Base-by-base conservation (phyloP, 2,329 filamentous ascomycete species). In the Paramyrothecium sp. region DNA sequence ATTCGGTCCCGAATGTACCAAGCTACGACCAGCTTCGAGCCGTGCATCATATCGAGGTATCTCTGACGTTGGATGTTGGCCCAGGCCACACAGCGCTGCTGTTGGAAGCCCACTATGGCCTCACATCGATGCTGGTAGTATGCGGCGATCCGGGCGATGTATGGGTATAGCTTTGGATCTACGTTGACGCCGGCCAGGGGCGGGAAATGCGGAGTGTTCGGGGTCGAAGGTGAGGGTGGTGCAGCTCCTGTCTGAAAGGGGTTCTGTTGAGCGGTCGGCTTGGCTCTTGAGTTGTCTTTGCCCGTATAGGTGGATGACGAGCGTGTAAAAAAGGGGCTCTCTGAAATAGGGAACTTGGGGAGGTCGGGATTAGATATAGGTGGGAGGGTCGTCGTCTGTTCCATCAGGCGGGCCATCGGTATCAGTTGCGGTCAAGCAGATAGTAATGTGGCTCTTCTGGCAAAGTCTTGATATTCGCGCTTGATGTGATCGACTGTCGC, bases 1-100 rank as follows among this genome's bases (percentile, higher is more conserved):
- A 80, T 78, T 33, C 77, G 75, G 61, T 80, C 78, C 48, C 78
- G 74, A 48, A 79, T 74, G 61, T 81, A 80, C 78, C 78, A 81
- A 13, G 78, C 78, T 33, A 81, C 76, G 3, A 80, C 75, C 21
- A 81, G 65, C 74, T 79, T 80, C 57, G 78, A 76, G 0, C 78
- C 78, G 61, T 78, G 77, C 69, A 75, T 78, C 71, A 77, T 77
- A 59, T 80, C 78, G 65, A 79, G 77, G 61, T 75, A 78, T 63
- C 77, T 75, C 61, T 78, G 75, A 47, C 76, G 73, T 64, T 80
- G 76, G 64, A 75, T 69, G 60, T 68, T 74, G 56, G 77, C 78
- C 78, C 78, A 80, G 7, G 74, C 74, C 68, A 79, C 76, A 62
- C 78, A 80, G 49, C 74, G 69, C 67, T 79, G 78, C 60, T 79